Evolutionary conservation across 2,329 filamentous ascomycete genomes (phyloP).

Genomic region (Trichoderma brevicompactum): DNA sequence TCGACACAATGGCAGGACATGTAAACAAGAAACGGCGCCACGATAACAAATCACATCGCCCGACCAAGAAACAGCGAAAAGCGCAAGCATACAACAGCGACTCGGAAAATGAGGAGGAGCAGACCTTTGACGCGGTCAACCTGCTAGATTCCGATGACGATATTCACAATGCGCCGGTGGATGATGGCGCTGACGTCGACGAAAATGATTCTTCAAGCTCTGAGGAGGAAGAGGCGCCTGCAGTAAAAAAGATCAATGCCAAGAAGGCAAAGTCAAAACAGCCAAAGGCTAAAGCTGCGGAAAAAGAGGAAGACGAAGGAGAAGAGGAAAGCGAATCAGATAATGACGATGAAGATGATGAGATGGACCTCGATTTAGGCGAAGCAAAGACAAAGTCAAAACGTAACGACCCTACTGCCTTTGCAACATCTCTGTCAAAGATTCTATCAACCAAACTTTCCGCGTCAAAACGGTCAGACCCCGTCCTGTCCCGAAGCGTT

Average conservation of each 20-base stretch:
- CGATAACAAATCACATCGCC: conserved; percentile 44
- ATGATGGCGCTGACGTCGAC: conserved; percentile 51
- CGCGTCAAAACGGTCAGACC: conserved; percentile 79
- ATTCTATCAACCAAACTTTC: conserved; percentile 91
- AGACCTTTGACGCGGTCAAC: conserved; percentile 56
- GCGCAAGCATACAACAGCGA: conserved; percentile 58
- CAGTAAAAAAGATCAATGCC: conserved; percentile 37
- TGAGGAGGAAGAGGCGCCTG: conserved; percentile 43
- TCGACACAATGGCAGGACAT: conserved; percentile 41
- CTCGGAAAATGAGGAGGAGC: conserved; percentile 48
- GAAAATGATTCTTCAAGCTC: conserved; percentile 44
- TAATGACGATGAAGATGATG: conserved; percentile 47
- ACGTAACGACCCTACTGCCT: conserved; percentile 88
- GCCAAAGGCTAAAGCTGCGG: conserved; percentile 36
- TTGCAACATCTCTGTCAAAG: conserved; percentile 90
- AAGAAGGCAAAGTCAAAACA: conserved; percentile 39
- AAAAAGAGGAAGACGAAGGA: conserved; percentile 35
- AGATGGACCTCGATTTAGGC: conserved; percentile 43
- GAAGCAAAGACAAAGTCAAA: conserved; percentile 65
- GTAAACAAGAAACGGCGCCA: conserved; percentile 42
- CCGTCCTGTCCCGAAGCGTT: conserved; percentile 84
- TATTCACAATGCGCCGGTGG: conserved; percentile 56
- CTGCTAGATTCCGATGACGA: conserved; percentile 63
- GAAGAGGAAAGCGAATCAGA: conserved; percentile 45
- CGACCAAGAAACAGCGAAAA: conserved; percentile 58